Conservation (phyloP, 108 stramenopile species). For the Epithemia pelagica region DNA sequence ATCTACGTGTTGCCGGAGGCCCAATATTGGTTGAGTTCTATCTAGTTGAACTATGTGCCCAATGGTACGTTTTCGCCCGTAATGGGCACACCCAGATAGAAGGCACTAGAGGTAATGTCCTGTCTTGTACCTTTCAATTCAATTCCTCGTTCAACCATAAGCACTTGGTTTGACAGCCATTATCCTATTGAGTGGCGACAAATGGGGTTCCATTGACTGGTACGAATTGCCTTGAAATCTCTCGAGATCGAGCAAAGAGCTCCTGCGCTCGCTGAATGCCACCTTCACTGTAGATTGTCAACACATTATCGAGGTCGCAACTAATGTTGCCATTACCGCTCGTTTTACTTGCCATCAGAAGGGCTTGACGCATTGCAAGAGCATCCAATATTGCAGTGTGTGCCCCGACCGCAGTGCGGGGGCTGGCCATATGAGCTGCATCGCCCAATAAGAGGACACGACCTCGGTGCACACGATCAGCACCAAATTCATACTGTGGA, state of each 20-base stretch:
- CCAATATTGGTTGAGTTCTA: no score
- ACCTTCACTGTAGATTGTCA: background rate
- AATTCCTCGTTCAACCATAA: no score
- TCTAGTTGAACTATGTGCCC: no score
- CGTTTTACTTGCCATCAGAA: background rate
- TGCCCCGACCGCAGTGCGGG: conserved; percentile 16
- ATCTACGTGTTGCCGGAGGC: no score
- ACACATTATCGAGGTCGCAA: background rate
- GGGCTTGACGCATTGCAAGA: conserved; percentile 10
- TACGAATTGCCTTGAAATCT: background rate
- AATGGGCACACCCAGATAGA: no score
- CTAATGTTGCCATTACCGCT: no score
- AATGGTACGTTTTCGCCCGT: no score
- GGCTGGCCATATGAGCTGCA: conserved; percentile 21
- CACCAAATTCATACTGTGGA: conserved; percentile 20
- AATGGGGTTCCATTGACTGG: no score
- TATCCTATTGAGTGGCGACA: no score
- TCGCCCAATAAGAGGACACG: conserved; percentile 14
- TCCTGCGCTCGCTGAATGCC: background rate
- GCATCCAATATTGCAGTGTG: conserved; percentile 22
- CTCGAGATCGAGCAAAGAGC: background rate
- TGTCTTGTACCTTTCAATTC: no score
- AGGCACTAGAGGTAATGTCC: no score
- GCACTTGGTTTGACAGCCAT: no score
- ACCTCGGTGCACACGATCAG: conserved; percentile 8